Conservation (phyloP, 495 filamentous ascomycete genomes). For the Sordaria brevicollis region DNA sequence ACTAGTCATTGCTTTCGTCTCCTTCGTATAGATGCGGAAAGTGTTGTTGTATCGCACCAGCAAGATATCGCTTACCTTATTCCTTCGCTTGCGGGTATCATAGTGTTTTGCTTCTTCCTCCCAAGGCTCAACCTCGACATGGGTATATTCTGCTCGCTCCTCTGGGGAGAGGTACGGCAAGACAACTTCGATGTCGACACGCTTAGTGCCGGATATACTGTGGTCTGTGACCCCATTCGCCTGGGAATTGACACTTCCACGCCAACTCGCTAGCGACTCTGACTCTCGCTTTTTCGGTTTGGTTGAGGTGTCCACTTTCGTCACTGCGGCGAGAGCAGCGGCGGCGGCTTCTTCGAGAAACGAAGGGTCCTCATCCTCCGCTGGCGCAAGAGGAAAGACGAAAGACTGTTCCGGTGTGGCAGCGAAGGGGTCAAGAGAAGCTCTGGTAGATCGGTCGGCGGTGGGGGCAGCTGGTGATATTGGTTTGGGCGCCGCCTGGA, state of each 20-base stretch:
- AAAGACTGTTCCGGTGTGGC: not conserved
- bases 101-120: not conserved
- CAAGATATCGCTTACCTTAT: conserved; percentile 11
- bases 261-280: not conserved
- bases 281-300: not conserved
- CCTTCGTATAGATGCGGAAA: not conserved
- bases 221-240: not conserved
- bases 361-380: not conserved
- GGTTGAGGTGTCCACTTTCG: not conserved
- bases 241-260: not conserved
- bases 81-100: conserved; percentile 2
- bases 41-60: not conserved
- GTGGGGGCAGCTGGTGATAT: not conserved
- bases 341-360: conserved; percentile 7
- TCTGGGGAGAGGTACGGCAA: conserved; percentile 9
- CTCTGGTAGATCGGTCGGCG: not conserved
- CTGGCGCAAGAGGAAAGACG: not conserved
- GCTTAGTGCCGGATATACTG: not conserved
- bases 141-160: conserved; percentile 4
- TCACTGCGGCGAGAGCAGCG: not conserved
- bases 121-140: conserved; percentile 11
- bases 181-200: conserved; percentile 15
- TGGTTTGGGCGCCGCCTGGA: not conserved
- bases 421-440: not conserved
- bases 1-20: not conserved